A percentile compares a stretch with the other conserved stretches of the same genome.
Conservation (phyloP, 2,329 filamentous ascomycete genomes). For the Fusarium avenaceum region DNA sequence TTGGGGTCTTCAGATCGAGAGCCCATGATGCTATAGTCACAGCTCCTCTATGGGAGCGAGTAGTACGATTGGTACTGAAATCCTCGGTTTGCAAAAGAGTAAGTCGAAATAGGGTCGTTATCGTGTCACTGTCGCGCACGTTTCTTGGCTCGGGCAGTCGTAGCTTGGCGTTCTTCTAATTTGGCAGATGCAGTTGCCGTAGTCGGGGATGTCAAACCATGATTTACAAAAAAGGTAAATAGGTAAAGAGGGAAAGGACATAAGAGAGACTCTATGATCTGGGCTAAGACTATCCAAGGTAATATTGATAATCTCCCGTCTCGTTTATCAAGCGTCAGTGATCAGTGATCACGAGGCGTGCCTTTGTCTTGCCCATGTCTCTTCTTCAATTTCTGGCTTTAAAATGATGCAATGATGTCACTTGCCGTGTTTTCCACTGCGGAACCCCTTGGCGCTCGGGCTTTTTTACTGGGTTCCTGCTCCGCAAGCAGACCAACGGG, state of each 20-base stretch:
- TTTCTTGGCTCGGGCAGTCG: slow-evolving; percentile 6
- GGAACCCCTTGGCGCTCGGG: slow-evolving; percentile 32
- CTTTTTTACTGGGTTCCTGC: slow-evolving; percentile 14
- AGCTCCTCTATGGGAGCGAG: slow-evolving; percentile 1
- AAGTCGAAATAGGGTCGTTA: not conserved
- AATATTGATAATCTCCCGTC: slow-evolving; percentile 18
- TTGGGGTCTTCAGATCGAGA: slow-evolving; percentile 18
- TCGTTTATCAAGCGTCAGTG: not conserved
- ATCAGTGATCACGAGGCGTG: slow-evolving; percentile 24
- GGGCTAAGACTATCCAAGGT: not conserved
- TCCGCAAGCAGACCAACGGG: slow-evolving; percentile 12
- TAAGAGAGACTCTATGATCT: not conserved
- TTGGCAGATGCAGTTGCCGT: slow-evolving; percentile 11
- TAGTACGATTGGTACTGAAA: not conserved
- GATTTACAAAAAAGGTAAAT: not conserved
- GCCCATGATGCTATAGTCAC: slow-evolving; percentile 18
- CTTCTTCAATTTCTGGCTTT: slow-evolving; percentile 27
- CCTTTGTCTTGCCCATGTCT: not conserved
- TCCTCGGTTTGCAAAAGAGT: not conserved
- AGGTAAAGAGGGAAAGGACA: not conserved
- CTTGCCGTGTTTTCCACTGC: slow-evolving; percentile 27
- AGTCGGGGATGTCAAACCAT: slow-evolving; percentile 7
- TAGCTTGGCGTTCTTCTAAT: slow-evolving; percentile 3
- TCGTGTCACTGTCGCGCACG: slow-evolving; percentile 14
- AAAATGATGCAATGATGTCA: slow-evolving; percentile 36